Evolutionary conservation across 495 filamentous ascomycete species (phyloP).

Genomic region (Penicillium lividum): DNA sequence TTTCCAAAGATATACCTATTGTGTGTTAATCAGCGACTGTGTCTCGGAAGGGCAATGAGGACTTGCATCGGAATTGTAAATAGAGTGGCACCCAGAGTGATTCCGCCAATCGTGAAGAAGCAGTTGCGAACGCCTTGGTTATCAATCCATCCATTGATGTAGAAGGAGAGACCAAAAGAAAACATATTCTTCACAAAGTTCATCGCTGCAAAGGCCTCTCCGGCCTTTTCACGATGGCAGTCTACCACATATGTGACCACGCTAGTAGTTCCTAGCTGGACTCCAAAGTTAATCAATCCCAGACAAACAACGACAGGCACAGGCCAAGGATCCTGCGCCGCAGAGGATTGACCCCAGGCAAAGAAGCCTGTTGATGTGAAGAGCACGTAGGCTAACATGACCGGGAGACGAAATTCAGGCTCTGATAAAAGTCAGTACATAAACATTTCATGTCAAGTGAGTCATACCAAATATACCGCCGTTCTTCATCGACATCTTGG

Average conservation of each 20-base stretch:
- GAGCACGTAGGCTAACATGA: conserved; percentile 42
- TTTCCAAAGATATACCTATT: conserved; percentile 36
- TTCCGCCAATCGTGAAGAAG: conserved; percentile 43
- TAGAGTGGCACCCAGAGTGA: conserved; percentile 35
- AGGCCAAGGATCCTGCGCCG: conserved; percentile 32
- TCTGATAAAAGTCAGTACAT: conserved; percentile 26
- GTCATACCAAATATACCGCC: conserved; percentile 30
- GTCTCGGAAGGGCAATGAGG: neutral
- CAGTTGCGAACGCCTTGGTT: conserved; percentile 37
- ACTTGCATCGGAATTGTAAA: conserved; percentile 43
- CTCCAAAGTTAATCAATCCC: conserved; percentile 47
- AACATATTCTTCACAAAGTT: conserved; percentile 46
- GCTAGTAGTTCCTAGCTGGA: conserved; percentile 41
- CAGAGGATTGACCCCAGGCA: conserved; percentile 40
- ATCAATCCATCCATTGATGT: conserved; percentile 41
- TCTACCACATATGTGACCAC: conserved; percentile 45
- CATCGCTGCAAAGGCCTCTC: conserved; percentile 44
- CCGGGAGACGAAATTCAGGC: conserved; percentile 48
- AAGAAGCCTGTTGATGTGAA: conserved; percentile 48
- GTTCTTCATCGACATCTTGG: conserved; percentile 29
- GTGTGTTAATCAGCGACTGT: neutral
- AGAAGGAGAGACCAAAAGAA: conserved; percentile 39
- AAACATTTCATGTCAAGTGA: conserved; percentile 5
- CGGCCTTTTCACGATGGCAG: conserved; percentile 43
- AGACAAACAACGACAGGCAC: conserved; percentile 45